These are phyloP conservation scores for Colletotrichum abscissum DNA, from an alignment of 2,329 filamentous ascomycete genomes.

Conservation along the genomic window DNA sequence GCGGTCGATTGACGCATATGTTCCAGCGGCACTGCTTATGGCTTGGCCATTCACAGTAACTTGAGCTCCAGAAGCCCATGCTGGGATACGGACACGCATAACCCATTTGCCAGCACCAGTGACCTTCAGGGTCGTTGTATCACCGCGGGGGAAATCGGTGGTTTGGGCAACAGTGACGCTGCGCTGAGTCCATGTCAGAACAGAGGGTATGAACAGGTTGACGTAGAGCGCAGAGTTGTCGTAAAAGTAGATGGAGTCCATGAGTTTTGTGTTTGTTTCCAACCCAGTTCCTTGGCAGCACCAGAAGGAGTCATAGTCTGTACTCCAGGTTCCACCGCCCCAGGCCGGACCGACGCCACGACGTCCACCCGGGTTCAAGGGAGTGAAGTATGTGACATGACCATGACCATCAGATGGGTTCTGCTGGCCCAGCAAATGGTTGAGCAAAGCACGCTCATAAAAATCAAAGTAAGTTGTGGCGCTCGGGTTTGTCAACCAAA, in stretches of 20 bases:
- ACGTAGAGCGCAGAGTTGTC: slow-evolving; percentile 56
- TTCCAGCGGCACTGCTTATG: slow-evolving; percentile 45
- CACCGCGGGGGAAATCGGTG: slow-evolving; percentile 54
- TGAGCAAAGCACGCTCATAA: slow-evolving; percentile 62
- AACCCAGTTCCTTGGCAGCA: slow-evolving; percentile 64
- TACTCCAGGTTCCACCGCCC: slow-evolving; percentile 66
- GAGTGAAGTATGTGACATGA: slow-evolving; percentile 64
- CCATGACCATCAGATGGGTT: slow-evolving; percentile 56
- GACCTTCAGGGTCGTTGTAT: slow-evolving; percentile 53
- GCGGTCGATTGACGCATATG: slow-evolving; percentile 53
- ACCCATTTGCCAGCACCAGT: slow-evolving; percentile 44
- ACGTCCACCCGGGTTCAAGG: slow-evolving; percentile 58
- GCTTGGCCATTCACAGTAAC: slow-evolving; percentile 55
- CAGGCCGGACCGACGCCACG: slow-evolving; percentile 63
- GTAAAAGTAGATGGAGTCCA: slow-evolving; percentile 63
- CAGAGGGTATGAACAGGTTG: slow-evolving; percentile 61
- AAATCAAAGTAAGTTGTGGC: slow-evolving; percentile 61
- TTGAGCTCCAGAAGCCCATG: slow-evolving; percentile 53
- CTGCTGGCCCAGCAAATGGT: slow-evolving; percentile 62
- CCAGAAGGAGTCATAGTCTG: slow-evolving; percentile 64
- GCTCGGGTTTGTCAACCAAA: slow-evolving; percentile 57
- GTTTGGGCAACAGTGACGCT: slow-evolving; percentile 54
- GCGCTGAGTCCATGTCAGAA: slow-evolving; percentile 54
- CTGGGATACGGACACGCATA: slow-evolving; percentile 58
- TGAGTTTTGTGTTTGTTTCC: slow-evolving; percentile 66